Base-by-base conservation (phyloP, 768 basidiomycete genomes). In the Panaeolus cyanescens region DNA sequence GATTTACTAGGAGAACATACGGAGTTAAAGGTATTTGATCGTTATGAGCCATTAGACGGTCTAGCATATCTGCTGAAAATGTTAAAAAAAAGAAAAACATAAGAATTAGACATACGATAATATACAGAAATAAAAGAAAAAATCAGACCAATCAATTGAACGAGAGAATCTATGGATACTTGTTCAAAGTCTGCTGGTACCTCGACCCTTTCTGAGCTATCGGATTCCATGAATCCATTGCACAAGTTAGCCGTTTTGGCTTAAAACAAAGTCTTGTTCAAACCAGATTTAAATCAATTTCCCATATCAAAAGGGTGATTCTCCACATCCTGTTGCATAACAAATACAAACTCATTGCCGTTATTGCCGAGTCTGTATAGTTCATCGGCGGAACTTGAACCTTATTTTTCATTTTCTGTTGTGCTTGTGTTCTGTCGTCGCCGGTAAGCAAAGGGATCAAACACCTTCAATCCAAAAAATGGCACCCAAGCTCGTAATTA, bases 21-120 rank as follows among this genome's bases (percentile, higher is more conserved):
- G 94, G 90, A 36, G 88, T 87, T 64, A 99, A 81, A 60, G 94
- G 91, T 74, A 99, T 95, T 72, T 86, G 87, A 80, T 99, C 96
- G 82, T 99, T 99, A 85, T 97, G 94, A 58, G 84, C 80, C 77
- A 97, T 95, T 69, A 99, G 81, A 64, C 95, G 91, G 71, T 95
- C 87, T 68, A 99, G 86, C 96, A 99, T 99, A 77, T 96, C 92
- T 69, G 94, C 95, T 96, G 74, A 30, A 73, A 64, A 50, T 54
- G 42, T 36, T 55, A 50, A 54, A 57, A 58, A 59, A 60, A 66
- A 55, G 13, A 34, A 34, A 40, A 45, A 33, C 13, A n/a, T n/a
- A n/a, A n/a, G n/a, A n/a, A n/a, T 9, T 22, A 39, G 32, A 25
- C 28, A 45, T 30, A 25, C 28, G 55, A 68, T 59, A 59, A 28